These are phyloP conservation scores for Paramecium sexaurelia DNA, from an alignment of 73 alveolate species.

Conservation along the genomic window DNA sequence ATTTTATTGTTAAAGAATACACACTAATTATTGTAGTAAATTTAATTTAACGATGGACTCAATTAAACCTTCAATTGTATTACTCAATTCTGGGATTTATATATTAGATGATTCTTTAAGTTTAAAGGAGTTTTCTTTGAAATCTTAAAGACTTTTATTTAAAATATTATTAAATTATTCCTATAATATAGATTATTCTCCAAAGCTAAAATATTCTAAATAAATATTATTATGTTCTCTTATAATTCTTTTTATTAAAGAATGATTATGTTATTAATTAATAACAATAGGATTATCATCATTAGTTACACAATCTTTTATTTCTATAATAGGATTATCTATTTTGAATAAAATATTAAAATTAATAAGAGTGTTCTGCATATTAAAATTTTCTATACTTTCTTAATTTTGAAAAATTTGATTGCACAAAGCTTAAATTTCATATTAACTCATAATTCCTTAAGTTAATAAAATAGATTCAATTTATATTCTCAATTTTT, in stretches of 20 bases:
- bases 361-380: background rate
- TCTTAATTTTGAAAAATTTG: background rate
- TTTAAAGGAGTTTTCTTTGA: background rate
- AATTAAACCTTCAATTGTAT: background rate
- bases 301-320: background rate
- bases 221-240: constrained; percentile 8
- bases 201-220: background rate
- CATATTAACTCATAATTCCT: background rate
- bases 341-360: background rate
- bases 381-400: background rate
- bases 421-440: background rate
- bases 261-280: background rate
- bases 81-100: background rate
- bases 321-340: background rate
- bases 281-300: background rate
- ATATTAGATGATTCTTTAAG: background rate
- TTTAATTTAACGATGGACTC: background rate
- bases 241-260: background rate
- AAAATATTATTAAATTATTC: background rate
- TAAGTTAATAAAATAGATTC: background rate
- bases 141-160: background rate
- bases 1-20: background rate
- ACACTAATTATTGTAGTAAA: background rate
- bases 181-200: background rate
- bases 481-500: constrained; percentile 1